These are phyloP conservation scores for Flaveria sonorensis DNA, from an alignment of 129 eudicot species.

Conservation along the genomic window DNA sequence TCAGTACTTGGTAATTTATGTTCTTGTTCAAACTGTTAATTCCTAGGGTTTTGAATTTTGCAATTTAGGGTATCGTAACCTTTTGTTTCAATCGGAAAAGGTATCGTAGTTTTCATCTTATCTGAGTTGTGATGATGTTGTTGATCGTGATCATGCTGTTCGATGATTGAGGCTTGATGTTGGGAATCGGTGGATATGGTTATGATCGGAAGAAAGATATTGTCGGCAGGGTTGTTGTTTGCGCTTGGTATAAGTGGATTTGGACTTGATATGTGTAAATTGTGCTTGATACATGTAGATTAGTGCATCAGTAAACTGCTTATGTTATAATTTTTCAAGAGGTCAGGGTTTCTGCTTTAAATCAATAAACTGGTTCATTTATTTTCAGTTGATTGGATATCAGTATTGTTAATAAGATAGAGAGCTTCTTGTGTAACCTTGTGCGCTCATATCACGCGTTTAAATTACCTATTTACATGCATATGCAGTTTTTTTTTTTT, in stretches of 20 bases:
- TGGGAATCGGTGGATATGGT: neutral
- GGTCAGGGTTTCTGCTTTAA: slow-evolving; percentile 7
- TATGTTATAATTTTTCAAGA: neutral
- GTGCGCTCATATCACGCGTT: neutral
- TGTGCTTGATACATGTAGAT: neutral
- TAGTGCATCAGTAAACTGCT: slow-evolving; percentile 9
- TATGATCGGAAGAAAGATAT: slow-evolving; percentile 15
- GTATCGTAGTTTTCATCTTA: neutral
- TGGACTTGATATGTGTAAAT: neutral
- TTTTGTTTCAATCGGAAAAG: neutral
- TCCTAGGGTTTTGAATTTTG: slow-evolving; percentile 23
- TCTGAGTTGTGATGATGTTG: neutral
- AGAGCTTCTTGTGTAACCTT: neutral
- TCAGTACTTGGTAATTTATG: neutral
- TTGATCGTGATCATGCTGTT: slow-evolving; percentile 15
- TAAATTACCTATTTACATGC: neutral
- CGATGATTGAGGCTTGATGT: slow-evolving; percentile 12
- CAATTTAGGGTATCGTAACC: slow-evolving; percentile 24
- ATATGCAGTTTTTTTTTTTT: neutral
- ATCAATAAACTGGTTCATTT: slow-evolving; percentile 3
- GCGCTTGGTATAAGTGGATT: too few relatives aligned
- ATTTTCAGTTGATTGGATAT: neutral
- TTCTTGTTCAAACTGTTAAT: slow-evolving; percentile 1
- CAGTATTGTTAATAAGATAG: neutral
- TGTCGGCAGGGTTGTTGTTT: neutral